These are phyloP conservation scores for Ceratobasidium sp. DNA, from an alignment of 1,284 basidiomycete species.

Conservation along the genomic window DNA sequence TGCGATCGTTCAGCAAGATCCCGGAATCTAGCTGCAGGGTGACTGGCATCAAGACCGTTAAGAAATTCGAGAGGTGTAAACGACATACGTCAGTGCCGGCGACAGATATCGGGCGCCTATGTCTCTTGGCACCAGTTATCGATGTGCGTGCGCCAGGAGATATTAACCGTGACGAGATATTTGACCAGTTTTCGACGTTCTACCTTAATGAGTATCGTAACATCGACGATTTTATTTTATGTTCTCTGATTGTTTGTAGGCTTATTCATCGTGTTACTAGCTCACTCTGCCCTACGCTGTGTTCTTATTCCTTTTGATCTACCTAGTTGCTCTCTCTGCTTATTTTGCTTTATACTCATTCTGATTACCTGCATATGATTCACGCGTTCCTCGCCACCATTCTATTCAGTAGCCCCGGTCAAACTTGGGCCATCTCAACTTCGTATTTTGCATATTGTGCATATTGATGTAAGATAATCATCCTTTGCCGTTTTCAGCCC, in stretches of 20 bases:
- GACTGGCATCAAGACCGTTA: slow-evolving; percentile 1
- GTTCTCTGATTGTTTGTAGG: slow-evolving; percentile 64
- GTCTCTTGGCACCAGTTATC: slow-evolving; percentile 23
- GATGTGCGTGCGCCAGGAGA: neutral
- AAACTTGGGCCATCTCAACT: too few relatives aligned
- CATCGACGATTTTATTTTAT: slow-evolving; percentile 29
- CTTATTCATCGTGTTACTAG: slow-evolving; percentile 84
- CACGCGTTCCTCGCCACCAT: too few relatives aligned
- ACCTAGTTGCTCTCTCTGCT: too few relatives aligned
- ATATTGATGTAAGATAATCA: too few relatives aligned
- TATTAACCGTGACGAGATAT: neutral
- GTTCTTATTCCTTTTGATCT: too few relatives aligned
- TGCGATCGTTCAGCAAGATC: slow-evolving; percentile 13
- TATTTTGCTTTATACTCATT: too few relatives aligned
- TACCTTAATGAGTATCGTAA: slow-evolving; percentile 36
- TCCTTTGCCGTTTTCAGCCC: too few relatives aligned
- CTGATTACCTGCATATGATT: too few relatives aligned
- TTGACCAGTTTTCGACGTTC: slow-evolving; percentile 4
- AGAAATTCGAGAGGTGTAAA: neutral
- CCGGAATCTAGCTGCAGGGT: neutral
- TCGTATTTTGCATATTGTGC: too few relatives aligned
- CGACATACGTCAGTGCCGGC: slow-evolving; percentile 1
- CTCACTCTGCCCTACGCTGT: too few relatives aligned
- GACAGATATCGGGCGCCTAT: slow-evolving; percentile 7
- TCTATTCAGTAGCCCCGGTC: too few relatives aligned